These are phyloP conservation scores for Neurospora tetrasperma DNA, from an alignment of 495 filamentous ascomycete species.

Conservation along the genomic window DNA sequence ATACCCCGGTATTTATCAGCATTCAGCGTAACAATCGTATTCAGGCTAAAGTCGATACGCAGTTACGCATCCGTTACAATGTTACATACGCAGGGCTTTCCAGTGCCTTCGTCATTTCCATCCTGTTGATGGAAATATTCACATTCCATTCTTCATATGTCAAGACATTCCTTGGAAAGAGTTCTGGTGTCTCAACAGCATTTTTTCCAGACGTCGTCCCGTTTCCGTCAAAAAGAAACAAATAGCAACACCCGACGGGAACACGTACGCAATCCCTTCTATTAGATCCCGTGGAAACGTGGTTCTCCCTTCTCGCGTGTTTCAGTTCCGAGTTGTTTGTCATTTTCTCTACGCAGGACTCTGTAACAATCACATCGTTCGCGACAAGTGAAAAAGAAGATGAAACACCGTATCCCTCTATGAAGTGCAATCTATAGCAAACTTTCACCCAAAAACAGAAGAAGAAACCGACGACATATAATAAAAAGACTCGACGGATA, in stretches of 20 bases:
- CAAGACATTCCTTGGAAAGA: not conserved
- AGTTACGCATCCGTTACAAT: not conserved
- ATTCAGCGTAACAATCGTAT: not conserved
- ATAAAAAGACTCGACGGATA: not conserved
- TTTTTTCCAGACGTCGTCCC: not conserved
- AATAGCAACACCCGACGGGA: not conserved
- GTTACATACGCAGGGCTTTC: not conserved
- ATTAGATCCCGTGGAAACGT: not conserved
- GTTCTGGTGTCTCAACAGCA: not conserved
- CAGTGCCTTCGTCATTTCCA: not conserved
- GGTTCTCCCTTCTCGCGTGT: not conserved
- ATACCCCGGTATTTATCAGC: not conserved
- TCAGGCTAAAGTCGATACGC: not conserved
- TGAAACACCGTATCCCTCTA: not conserved
- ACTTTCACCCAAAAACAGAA: too few species aligned
- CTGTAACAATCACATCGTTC: not conserved
- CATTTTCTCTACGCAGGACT: not conserved
- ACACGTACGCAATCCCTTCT: not conserved
- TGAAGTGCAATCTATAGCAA: too few species aligned
- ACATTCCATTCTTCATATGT: not conserved
- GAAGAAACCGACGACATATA: too few species aligned
- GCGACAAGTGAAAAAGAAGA: not conserved
- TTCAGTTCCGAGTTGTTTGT: not conserved
- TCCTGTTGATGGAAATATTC: not conserved
- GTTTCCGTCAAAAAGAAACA: not conserved